Evolutionary conservation across 1,284 basidiomycete species (phyloP), one percentile per base, ranked within the genome.

Genomic region (Fomes fomentarius): DNA sequence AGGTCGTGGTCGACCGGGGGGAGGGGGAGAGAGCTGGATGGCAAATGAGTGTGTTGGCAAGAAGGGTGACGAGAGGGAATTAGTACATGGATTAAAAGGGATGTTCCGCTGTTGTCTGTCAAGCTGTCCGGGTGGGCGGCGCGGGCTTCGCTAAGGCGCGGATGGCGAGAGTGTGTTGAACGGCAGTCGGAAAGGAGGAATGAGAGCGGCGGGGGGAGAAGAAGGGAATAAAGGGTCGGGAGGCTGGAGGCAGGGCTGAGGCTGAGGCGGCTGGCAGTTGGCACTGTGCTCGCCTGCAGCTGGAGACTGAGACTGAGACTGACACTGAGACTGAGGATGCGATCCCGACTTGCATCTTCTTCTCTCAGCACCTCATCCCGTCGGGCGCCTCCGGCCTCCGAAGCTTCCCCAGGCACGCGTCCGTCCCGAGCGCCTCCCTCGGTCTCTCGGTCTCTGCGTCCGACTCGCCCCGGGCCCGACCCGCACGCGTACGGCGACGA

Each of bases 81-180:
- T 52, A 56, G 47, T 41, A 38, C 58, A 60, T 54, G 48, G n/a
- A n/a, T n/a, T n/a, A n/a, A 57, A 57, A 47, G 37, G 46, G 42
- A 26, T 33, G 25, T 30, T 50, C 52, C 53, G 52, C 46, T 46
- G 46, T 30, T 50, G 57, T 56, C 54, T 47, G 19, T 10, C 47
- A 22, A 26, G 34, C 11, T 24, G 17, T 12, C n/a, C n/a, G 38
- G 22, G 22, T 39, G 25, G 17, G 30, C 30, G 41, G 21, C 24
- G 11, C 40, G 24, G 24, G 22, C 24, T n/a, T 21, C n/a, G 14
- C 26, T 25, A 25, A 25, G 14, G 43, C 33, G 21, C 17, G 35
- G 44, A 39, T 33, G 34, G 17, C 28, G 31, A 34, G 37, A 8
- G 25, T 19, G 9, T 24, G 38, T 9, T 10, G 38, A 10, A 5